These are phyloP conservation scores for Metarhizium brunneum DNA, from an alignment of 2,329 filamentous ascomycete genomes.

Conservation along the genomic window DNA sequence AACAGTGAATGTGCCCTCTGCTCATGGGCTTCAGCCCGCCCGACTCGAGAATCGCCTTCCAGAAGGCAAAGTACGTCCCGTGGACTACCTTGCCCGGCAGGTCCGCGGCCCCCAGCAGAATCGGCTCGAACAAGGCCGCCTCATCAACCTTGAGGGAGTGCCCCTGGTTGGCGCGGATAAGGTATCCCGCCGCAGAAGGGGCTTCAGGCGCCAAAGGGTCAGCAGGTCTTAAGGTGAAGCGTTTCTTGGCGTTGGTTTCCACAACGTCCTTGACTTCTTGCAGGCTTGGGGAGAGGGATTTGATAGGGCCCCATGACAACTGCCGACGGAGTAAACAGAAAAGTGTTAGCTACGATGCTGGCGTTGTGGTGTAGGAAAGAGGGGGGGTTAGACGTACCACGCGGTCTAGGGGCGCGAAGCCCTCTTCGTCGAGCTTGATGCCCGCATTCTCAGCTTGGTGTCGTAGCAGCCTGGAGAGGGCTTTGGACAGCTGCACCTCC, in stretches of 20 bases:
- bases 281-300: conserved; percentile 63
- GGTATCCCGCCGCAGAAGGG: conserved; percentile 54
- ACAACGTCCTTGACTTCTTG: conserved; percentile 64
- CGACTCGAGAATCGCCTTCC: conserved; percentile 61
- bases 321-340: conserved; percentile 12
- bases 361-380: neutral
- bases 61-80: conserved; percentile 79
- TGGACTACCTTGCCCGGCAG: conserved; percentile 67
- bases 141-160: conserved; percentile 73
- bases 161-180: conserved; percentile 93
- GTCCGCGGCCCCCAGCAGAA: conserved; percentile 49
- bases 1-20: conserved; percentile 85
- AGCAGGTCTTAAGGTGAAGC: conserved; percentile 65
- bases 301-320: conserved; percentile 50
- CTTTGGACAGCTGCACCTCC: conserved; percentile 42
- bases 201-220: conserved; percentile 17
- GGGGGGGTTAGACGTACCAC: conserved; percentile 32
- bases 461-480: conserved; percentile 43
- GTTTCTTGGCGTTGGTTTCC: conserved; percentile 74
- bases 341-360: neutral
- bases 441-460: conserved; percentile 50
- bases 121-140: conserved; percentile 58
- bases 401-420: conserved; percentile 46
- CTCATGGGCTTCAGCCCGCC: conserved; percentile 77
- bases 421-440: conserved; percentile 47